These are phyloP conservation scores for Sporothrix dimorphospora DNA, from an alignment of 2,329 filamentous ascomycete genomes.

Conservation along the genomic window DNA sequence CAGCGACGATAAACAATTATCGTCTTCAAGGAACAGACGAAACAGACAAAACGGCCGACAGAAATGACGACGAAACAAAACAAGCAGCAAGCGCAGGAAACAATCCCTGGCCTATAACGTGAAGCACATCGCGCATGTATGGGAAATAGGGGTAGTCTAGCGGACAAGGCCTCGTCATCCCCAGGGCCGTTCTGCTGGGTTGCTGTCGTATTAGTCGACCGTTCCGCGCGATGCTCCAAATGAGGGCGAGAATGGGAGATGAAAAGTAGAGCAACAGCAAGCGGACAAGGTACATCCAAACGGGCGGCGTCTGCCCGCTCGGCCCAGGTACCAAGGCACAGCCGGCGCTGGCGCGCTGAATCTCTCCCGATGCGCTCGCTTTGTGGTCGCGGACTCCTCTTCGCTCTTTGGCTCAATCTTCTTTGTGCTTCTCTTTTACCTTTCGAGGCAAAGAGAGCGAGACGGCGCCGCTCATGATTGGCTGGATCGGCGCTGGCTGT, in stretches of 20 bases:
- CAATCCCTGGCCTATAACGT: constrained; percentile 16
- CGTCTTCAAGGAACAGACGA: background rate
- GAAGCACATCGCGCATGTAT: background rate
- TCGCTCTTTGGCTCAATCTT: background rate
- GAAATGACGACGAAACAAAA: constrained; percentile 16
- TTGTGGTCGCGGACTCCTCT: background rate
- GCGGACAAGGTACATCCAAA: background rate
- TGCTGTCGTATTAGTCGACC: constrained; percentile 8
- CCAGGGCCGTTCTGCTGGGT: background rate
- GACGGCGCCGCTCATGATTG: background rate
- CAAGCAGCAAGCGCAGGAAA: background rate
- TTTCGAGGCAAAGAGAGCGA: background rate
- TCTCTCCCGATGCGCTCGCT: constrained; percentile 5
- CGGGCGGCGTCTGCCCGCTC: background rate
- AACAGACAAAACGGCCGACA: constrained; percentile 10
- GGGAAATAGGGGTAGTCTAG: constrained; percentile 20
- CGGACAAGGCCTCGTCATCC: constrained; percentile 22
- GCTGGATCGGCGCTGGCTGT: background rate
- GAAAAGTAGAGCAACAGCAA: background rate
- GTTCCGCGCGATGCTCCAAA: constrained; percentile 12
- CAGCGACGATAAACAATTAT: background rate
- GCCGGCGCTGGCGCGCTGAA: constrained; percentile 10
- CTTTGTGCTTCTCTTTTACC: constrained; percentile 13
- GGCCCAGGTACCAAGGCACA: background rate
- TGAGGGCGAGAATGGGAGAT: background rate